Conservation (phyloP, 768 basidiomycete species). For the Lepiota brunneoincarnata region DNA sequence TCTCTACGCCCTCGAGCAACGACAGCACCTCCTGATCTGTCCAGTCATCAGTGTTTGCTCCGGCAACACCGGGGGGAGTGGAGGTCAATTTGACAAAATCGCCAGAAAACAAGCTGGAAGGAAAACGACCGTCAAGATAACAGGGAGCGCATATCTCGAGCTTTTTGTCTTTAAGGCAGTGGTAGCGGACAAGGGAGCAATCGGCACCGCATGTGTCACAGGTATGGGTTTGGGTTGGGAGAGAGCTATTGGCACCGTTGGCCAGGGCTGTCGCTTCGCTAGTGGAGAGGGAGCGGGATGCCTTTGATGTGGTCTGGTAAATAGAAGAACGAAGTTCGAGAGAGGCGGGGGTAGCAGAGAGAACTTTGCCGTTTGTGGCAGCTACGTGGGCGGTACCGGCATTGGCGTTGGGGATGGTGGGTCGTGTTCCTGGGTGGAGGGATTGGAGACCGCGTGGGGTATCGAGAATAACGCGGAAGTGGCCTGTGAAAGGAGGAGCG, state of each 20-base stretch:
- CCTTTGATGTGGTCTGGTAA: constrained; percentile 84
- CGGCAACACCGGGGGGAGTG: constrained; percentile 35
- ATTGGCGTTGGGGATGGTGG: constrained; percentile 46
- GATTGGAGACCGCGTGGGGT: constrained; percentile 96
- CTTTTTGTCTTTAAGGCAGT: constrained; percentile 89
- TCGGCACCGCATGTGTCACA: constrained; percentile 97
- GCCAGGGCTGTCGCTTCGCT: constrained; percentile 67
- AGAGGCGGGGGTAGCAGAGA: constrained; percentile 54
- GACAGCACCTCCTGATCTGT: constrained; percentile 85
- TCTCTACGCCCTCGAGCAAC: constrained; percentile 94
- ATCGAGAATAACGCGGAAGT: constrained; percentile 97
- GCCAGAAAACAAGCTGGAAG: constrained; percentile 92
- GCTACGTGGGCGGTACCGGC: constrained; percentile 38
- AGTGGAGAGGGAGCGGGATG: constrained; percentile 67
- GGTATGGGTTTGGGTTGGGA: constrained; percentile 47
- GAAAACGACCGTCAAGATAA: constrained; percentile 96
- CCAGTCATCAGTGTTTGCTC: constrained; percentile 64
- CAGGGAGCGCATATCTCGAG: constrained; percentile 89
- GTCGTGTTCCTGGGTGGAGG: constrained; percentile 78
- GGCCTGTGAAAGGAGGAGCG: constrained; percentile 96
- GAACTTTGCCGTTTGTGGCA: constrained; percentile 20
- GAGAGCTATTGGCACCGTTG: constrained; percentile 54
- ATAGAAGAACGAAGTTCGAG: constrained; percentile 87
- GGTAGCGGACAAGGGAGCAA: constrained; percentile 86
- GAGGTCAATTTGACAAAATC: constrained; percentile 89